Evolutionary conservation across 257 asterid genomes (phyloP).

Genomic region (Przewalskia tangutica): DNA sequence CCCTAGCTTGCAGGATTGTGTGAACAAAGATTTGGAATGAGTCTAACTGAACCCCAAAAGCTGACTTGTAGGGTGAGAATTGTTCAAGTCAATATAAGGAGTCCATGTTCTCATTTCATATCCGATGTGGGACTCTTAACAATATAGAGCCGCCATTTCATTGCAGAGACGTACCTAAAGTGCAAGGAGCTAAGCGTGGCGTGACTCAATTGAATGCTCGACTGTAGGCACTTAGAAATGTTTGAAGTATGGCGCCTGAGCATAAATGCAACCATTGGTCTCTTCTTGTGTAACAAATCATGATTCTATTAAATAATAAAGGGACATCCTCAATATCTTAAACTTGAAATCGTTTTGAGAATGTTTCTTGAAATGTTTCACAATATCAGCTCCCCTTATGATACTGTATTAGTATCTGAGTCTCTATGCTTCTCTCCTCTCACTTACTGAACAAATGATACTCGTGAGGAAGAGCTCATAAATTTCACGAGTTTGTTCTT

Average conservation of each 20-base stretch:
- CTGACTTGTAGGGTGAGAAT: too few species aligned
- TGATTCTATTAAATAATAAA: neutral
- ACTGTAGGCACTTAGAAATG: neutral
- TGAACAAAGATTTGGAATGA: too few species aligned
- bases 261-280: constrained; percentile 2
- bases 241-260: constrained; percentile 9
- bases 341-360: neutral
- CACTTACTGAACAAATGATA: constrained; percentile 17
- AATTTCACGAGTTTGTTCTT: constrained; percentile 58
- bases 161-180: neutral
- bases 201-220: constrained; percentile 7
- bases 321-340: neutral
- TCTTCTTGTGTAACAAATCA: constrained; percentile 4
- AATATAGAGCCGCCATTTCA: neutral
- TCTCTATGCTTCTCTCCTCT: neutral
- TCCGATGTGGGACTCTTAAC: too few species aligned
- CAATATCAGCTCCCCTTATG: neutral
- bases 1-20: too few species aligned
- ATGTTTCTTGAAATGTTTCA: neutral
- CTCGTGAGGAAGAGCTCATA: constrained; percentile 88
- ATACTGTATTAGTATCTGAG: neutral
- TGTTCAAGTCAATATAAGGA: too few species aligned
- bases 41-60: too few species aligned
- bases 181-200: constrained; percentile 5
- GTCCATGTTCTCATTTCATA: too few species aligned